Evolutionary conservation across 2,329 filamentous ascomycete species (phyloP).

Genomic region (Mycogone perniciosa): DNA sequence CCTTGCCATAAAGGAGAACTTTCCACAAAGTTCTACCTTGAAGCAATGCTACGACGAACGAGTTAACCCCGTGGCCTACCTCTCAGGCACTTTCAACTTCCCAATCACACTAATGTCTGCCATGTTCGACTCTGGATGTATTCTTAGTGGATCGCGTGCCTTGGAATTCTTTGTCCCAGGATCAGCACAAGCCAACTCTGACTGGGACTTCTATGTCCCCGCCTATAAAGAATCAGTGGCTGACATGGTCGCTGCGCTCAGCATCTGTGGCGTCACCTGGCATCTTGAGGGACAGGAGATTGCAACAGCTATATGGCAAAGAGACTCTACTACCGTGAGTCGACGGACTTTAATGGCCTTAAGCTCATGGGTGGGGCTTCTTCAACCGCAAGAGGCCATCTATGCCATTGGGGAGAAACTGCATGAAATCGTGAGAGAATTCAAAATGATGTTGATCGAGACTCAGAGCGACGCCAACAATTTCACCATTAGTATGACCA

Average conservation of each 20-base stretch:
- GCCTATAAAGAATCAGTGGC: slow-evolving; percentile 9
- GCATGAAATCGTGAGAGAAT: not conserved
- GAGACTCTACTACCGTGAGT: not conserved
- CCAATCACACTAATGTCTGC: slow-evolving; percentile 8
- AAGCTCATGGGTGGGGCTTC: not conserved
- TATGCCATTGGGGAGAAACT: not conserved
- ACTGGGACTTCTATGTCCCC: slow-evolving; percentile 10
- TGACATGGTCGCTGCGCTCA: slow-evolving; percentile 11
- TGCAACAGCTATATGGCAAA: not conserved
- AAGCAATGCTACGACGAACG: not conserved
- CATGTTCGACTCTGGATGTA: slow-evolving; percentile 9
- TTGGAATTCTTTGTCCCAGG: slow-evolving; percentile 10
- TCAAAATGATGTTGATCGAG: not conserved
- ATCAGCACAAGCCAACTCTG: not conserved
- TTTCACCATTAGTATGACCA: not conserved
- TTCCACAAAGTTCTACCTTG: too few relatives aligned
- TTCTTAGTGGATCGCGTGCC: slow-evolving; percentile 9
- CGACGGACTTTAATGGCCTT: not conserved
- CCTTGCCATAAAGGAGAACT: not conserved
- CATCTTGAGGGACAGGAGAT: not conserved
- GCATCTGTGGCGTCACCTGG: slow-evolving; percentile 6
- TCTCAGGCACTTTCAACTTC: slow-evolving; percentile 7
- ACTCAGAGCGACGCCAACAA: not conserved
- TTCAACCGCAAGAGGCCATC: not conserved
- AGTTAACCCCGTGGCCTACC: slow-evolving; percentile 2